These are phyloP conservation scores for Mucor irregularis DNA, from an alignment of 371 early-diverging fungal genomes.

Conservation along the genomic window DNA sequence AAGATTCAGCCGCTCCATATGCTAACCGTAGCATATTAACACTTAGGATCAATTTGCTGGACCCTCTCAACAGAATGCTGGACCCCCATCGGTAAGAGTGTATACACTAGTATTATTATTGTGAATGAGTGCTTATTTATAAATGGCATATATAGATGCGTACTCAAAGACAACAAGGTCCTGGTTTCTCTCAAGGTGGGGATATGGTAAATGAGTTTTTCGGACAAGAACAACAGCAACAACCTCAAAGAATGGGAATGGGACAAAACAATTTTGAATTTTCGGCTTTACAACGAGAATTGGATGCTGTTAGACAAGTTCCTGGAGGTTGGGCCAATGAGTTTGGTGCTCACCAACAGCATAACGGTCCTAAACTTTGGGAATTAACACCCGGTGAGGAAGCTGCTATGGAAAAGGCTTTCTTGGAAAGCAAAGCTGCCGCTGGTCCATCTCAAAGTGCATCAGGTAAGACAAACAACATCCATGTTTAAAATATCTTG, in stretches of 20 bases:
- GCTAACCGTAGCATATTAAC: not conserved
- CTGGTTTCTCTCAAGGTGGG: conserved; percentile 26
- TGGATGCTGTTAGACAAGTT: conserved; percentile 49
- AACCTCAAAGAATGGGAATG: conserved; percentile 10
- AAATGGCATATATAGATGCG: no score
- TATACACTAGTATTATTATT: no score
- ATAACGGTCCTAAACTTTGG: conserved; percentile 51
- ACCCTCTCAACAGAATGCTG: conserved; percentile 29
- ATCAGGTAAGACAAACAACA: conserved; percentile 26
- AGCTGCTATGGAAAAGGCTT: conserved; percentile 62
- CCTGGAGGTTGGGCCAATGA: conserved; percentile 57
- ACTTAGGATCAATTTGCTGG: conserved; percentile 43
- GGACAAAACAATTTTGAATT: conserved; percentile 44
- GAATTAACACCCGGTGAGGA: conserved; percentile 61
- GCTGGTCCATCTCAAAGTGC: conserved; percentile 33
- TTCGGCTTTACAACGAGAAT: conserved; percentile 51
- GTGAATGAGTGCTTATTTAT: no score
- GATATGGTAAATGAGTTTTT: conserved; percentile 63
- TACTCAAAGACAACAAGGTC: conserved; percentile 25
- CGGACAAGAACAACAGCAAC: conserved; percentile 45
- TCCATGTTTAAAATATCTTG: not conserved
- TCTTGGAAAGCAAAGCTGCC: conserved; percentile 46
- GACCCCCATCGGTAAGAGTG: conserved; percentile 41
- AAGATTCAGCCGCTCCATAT: not conserved
- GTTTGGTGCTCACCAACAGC: conserved; percentile 33